These are phyloP conservation scores for Prunus dulcis DNA, from an alignment of 306 rosid species.

Conservation along the genomic window DNA sequence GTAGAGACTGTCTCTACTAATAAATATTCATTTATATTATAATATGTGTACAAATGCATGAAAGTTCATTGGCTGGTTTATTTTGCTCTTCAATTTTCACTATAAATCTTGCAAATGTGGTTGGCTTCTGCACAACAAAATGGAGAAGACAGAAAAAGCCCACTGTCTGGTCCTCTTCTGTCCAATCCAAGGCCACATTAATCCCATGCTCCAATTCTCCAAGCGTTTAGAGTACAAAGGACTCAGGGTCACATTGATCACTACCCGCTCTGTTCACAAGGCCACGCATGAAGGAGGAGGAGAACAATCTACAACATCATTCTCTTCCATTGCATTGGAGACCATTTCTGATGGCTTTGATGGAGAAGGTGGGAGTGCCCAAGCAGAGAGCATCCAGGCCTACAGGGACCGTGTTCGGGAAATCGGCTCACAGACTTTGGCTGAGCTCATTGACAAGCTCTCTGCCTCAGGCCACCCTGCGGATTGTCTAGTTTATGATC, in stretches of 20 bases:
- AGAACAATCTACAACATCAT: neutral
- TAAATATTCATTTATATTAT: too few species aligned
- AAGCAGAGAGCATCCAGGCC: neutral
- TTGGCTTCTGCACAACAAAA: neutral
- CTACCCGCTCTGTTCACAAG: conserved; percentile 14
- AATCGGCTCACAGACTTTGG: conserved; percentile 24
- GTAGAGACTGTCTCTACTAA: too few species aligned
- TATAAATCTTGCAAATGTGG: too few species aligned
- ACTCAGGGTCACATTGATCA: conserved; percentile 25
- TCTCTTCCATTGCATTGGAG: conserved; percentile 15
- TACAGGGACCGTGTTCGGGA: conserved; percentile 12
- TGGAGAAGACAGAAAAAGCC: conserved; percentile 21
- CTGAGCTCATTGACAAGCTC: conserved; percentile 25
- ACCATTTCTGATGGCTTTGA: conserved; percentile 47
- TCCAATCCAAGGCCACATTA: conserved; percentile 44
- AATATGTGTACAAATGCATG: too few species aligned
- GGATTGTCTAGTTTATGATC: conserved; percentile 39
- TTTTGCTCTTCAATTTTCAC: too few species aligned
- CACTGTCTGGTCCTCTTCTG: conserved; percentile 30
- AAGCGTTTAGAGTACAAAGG: conserved; percentile 34
- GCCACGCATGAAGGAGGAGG: neutral
- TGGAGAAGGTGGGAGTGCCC: neutral
- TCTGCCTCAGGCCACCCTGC: neutral
- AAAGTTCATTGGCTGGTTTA: too few species aligned
- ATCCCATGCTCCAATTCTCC: conserved; percentile 42